These are phyloP conservation scores for Sporothrix globosa DNA, from an alignment of 2,329 filamentous ascomycete species.

Conservation along the genomic window DNA sequence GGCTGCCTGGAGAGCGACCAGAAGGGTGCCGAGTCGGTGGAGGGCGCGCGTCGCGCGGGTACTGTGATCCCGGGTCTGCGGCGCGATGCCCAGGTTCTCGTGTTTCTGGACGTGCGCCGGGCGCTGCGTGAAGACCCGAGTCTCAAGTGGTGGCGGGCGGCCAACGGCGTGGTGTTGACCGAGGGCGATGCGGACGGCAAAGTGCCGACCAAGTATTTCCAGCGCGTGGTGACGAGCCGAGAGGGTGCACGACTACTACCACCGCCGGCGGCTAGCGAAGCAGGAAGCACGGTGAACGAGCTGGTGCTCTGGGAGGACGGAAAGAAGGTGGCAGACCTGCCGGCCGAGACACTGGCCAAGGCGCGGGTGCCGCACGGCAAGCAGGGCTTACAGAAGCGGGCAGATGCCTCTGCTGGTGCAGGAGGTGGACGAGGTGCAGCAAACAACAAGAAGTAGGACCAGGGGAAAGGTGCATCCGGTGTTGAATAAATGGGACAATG, in stretches of 20 bases:
- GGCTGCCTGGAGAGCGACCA: conserved; percentile 47
- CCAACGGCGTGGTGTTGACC: conserved; percentile 75
- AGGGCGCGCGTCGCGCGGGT: background rate
- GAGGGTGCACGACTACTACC: conserved; percentile 44
- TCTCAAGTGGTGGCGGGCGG: conserved; percentile 76
- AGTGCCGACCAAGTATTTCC: conserved; percentile 69
- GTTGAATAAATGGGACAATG: background rate
- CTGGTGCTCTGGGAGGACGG: conserved; percentile 73
- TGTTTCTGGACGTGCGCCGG: conserved; percentile 73
- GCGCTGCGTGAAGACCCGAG: conserved; percentile 61
- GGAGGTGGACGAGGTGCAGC: background rate
- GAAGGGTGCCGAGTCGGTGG: background rate
- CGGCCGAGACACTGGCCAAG: conserved; percentile 54
- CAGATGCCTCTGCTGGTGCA: background rate
- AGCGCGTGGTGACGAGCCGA: conserved; percentile 67
- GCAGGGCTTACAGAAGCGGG: conserved; percentile 34
- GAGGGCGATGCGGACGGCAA: conserved; percentile 63
- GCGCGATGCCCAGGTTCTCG: conserved; percentile 71
- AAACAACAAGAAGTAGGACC: background rate
- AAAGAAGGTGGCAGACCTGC: conserved; percentile 66
- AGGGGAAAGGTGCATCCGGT: background rate
- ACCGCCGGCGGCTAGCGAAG: background rate
- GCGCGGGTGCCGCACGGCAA: conserved; percentile 54
- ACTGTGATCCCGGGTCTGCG: conserved; percentile 73
- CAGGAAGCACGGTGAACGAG: background rate